A percentile compares a stretch with the other conserved stretches of the same genome.
These are phyloP conservation scores for Arachis monticola DNA, from an alignment of 331 rosid species.

Conservation along the genomic window DNA sequence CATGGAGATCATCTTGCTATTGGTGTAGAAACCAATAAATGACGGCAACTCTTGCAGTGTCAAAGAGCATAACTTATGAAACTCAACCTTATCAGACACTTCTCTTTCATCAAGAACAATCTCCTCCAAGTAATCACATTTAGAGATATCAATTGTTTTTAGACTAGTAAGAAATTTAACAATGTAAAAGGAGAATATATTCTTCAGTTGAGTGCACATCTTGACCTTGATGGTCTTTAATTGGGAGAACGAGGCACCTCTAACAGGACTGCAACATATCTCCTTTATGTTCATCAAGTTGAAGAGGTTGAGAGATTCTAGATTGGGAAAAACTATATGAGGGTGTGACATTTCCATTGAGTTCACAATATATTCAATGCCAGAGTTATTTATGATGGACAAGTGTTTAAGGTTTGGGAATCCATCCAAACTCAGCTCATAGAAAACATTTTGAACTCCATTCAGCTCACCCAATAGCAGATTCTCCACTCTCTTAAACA, in stretches of 20 bases:
- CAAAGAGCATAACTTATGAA: slow-evolving; percentile 40
- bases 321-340: slow-evolving; percentile 25
- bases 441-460: slow-evolving; percentile 28
- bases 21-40: slow-evolving; percentile 11
- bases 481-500: slow-evolving; percentile 44
- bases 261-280: slow-evolving; percentile 15
- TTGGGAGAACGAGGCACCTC: slow-evolving; percentile 12
- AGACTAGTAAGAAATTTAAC: slow-evolving; percentile 8
- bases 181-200: slow-evolving; percentile 34
- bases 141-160: slow-evolving; percentile 29
- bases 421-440: slow-evolving; percentile 41
- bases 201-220: slow-evolving; percentile 27
- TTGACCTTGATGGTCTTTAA: slow-evolving; percentile 31
- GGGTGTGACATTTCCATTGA: slow-evolving; percentile 16
- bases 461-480: slow-evolving; percentile 43
- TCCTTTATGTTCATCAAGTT: slow-evolving; percentile 2
- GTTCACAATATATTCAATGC: slow-evolving; percentile 38
- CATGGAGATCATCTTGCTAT: background rate
- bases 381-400: slow-evolving; percentile 4
- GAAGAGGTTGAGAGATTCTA: slow-evolving; percentile 23
- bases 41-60: slow-evolving; percentile 27
- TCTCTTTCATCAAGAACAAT: slow-evolving; percentile 12
- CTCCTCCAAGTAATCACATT: slow-evolving; percentile 23
- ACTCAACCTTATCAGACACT: background rate
- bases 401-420: slow-evolving; percentile 44